Evolutionary conservation across 2,329 filamentous ascomycete species (phyloP).

Genomic region (Rhytidhysteron rufulum): DNA sequence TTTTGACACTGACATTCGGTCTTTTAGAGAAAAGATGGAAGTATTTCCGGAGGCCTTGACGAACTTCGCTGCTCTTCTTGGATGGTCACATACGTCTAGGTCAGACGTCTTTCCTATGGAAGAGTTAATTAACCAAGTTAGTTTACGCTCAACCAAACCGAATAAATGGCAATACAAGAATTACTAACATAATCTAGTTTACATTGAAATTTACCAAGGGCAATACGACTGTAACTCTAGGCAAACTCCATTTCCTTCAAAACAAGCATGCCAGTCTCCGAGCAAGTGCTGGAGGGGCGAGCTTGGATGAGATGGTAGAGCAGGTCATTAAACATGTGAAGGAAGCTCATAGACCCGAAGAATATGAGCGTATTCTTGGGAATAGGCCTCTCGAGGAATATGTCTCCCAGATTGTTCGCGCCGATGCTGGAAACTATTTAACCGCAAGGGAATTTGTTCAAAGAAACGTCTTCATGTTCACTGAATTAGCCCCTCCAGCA

Average conservation of each 20-base stretch:
- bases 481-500: constrained; percentile 17
- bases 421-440: constrained; percentile 56
- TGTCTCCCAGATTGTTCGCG: constrained; percentile 48
- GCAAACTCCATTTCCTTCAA: constrained; percentile 79
- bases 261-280: constrained; percentile 59
- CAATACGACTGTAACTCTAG: constrained; percentile 75
- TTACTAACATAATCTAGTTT: constrained; percentile 52
- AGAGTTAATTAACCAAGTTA: constrained; percentile 66
- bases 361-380: constrained; percentile 19
- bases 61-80: constrained; percentile 82
- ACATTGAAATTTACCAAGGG: constrained; percentile 86
- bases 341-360: constrained; percentile 20
- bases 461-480: constrained; percentile 58
- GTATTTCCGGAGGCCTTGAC: constrained; percentile 62
- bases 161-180: too few relatives aligned
- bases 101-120: constrained; percentile 69
- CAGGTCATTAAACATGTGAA: constrained; percentile 25
- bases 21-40: constrained; percentile 54
- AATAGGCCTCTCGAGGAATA: constrained; percentile 39
- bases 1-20: constrained; percentile 58
- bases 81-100: constrained; percentile 69
- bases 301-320: constrained; percentile 35
- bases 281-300: constrained; percentile 42
- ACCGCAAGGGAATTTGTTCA: constrained; percentile 53
- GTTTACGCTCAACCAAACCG: neutral